phyloP scores from a whole-genome alignment of 129 eudicot genomes.

The Centrapalus pauciflorus region DNA sequence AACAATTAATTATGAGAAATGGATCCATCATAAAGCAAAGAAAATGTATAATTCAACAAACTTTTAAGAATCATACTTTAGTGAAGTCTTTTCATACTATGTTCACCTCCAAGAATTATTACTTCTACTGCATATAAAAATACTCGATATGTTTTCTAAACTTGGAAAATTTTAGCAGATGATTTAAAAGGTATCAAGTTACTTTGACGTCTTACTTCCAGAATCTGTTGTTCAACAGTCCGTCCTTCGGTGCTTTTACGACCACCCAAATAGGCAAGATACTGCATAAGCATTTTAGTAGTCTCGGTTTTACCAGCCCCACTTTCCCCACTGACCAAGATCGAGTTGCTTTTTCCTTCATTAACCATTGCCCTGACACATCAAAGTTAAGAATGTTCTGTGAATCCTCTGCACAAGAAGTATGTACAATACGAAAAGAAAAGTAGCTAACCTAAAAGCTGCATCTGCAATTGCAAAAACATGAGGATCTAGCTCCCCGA shows the following conservation, averaged over 20 bases:
- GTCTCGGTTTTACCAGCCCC: conserved; percentile 99
- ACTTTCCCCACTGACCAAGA: conserved; percentile 97
- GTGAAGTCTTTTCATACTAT: not conserved
- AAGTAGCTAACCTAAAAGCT: conserved; percentile 65
- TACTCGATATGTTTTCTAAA: conserved; percentile 3
- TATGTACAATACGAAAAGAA: conserved; percentile 4
- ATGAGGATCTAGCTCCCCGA: conserved; percentile 95
- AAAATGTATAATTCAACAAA: conserved; percentile 12
- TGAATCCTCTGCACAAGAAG: conserved; percentile 4
- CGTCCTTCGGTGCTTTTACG: conserved; percentile 82
- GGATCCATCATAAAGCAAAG: conserved; percentile 11
- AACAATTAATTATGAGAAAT: conserved; percentile 5
- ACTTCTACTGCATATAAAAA: not conserved
- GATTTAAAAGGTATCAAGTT: conserved; percentile 11
- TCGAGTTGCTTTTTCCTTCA: conserved; percentile 90
- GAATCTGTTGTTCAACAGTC: conserved; percentile 93
- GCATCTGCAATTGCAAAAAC: conserved; percentile 95
- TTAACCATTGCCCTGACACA: conserved; percentile 84
- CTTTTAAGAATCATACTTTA: not conserved
- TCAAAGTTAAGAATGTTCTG: conserved; percentile 13
- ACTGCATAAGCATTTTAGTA: conserved; percentile 98
- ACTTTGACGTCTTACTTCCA: conserved; percentile 57
- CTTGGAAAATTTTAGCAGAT: conserved; percentile 2
- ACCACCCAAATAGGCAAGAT: conserved; percentile 97
- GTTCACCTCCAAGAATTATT: not conserved